A percentile compares a stretch with the other conserved stretches of the same genome.
Evolutionary conservation across 208 protist genomes (phyloP).

Genomic region (Porcisia hertigi): DNA sequence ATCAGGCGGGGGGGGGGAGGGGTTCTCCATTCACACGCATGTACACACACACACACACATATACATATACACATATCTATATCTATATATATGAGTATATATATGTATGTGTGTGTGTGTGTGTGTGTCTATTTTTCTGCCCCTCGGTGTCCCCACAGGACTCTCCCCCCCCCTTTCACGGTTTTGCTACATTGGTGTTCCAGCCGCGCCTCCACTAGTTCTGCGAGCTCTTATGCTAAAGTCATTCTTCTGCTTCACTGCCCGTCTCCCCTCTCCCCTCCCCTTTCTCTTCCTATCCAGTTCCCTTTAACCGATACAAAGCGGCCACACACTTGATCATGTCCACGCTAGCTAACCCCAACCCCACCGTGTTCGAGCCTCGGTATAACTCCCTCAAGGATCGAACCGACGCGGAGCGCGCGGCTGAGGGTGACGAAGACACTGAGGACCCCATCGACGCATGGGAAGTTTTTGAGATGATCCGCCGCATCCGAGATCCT

Average conservation of each 20-base stretch:
- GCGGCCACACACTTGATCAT: neutral
- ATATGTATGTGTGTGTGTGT: too few relatives aligned
- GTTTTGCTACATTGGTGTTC: neutral
- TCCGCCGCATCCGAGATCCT: conserved; percentile 97
- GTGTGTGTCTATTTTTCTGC: too few relatives aligned
- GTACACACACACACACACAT: too few relatives aligned
- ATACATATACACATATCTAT: too few relatives aligned
- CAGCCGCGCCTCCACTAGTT: neutral
- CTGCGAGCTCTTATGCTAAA: neutral
- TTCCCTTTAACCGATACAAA: neutral
- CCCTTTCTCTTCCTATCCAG: neutral
- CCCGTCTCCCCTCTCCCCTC: neutral
- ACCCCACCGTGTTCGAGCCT: conserved; percentile 55
- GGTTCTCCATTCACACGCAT: too few relatives aligned
- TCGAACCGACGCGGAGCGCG: conserved; percentile 44
- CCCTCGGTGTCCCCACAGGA: neutral
- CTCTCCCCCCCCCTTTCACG: neutral
- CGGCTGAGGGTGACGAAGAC: conserved; percentile 57
- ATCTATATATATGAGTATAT: too few relatives aligned
- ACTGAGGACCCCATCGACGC: conserved; percentile 89
- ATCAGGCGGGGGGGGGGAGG: too few relatives aligned
- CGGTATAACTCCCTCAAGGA: conserved; percentile 5
- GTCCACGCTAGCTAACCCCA: conserved; percentile 69
- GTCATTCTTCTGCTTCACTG: neutral
- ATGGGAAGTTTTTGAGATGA: conserved; percentile 95